phyloP scores from a whole-genome alignment of 441 rosid species.

The Corymbia citriodora region DNA sequence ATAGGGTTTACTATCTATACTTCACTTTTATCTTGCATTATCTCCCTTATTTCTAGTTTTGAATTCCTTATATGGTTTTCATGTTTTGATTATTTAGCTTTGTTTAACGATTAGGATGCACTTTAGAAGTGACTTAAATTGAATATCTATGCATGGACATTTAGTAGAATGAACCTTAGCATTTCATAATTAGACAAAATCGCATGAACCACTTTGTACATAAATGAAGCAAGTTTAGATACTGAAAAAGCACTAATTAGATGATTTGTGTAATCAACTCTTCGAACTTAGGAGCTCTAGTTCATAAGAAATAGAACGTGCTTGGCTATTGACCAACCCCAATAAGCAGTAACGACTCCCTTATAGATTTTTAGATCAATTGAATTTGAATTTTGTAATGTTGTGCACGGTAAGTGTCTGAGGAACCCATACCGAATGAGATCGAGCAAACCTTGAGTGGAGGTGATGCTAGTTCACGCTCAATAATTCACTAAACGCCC shows the following conservation, averaged over 20 bases:
- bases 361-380: neutral
- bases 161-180: no score
- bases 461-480: neutral
- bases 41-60: neutral
- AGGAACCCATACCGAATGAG: neutral
- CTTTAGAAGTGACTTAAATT: neutral
- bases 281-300: neutral
- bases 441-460: neutral
- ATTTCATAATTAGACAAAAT: no score
- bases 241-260: neutral
- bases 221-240: neutral
- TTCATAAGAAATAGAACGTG: neutral
- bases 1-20: neutral
- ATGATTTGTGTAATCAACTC: neutral
- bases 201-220: neutral
- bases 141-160: neutral
- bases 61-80: neutral
- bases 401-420: rapidly evolving
- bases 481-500: neutral
- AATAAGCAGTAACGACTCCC: neutral
- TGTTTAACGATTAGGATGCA: neutral
- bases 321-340: neutral
- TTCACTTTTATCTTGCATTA: neutral
- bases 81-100: neutral
- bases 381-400: neutral